Evolutionary conservation across 2,329 filamentous ascomycete species (phyloP).

Genomic region (Fusarium acutatum): DNA sequence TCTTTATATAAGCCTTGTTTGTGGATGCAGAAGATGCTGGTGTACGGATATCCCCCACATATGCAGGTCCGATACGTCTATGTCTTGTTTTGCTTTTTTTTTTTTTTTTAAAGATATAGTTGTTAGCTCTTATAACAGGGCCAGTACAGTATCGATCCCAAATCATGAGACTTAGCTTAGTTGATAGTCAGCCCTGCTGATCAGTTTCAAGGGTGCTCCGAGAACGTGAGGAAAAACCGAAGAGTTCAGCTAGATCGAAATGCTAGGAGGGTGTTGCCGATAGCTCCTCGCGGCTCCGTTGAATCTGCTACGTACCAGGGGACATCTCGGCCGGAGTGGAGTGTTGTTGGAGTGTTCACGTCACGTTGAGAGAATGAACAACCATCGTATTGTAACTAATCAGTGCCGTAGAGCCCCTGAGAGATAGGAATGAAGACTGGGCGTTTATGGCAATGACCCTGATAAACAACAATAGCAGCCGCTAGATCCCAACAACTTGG

Average conservation of each 20-base stretch:
- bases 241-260: constrained; percentile 6
- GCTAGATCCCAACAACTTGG: neutral
- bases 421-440: neutral
- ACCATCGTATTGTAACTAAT: neutral
- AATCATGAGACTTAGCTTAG: neutral
- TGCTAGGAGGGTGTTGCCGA: constrained; percentile 1
- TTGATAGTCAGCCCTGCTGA: neutral
- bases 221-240: neutral
- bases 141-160: neutral
- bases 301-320: constrained; percentile 8
- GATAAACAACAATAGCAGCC: neutral
- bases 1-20: constrained; percentile 25
- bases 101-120: neutral
- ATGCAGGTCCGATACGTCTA: constrained; percentile 32
- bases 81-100: constrained; percentile 12
- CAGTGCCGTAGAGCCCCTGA: neutral
- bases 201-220: neutral
- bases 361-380: constrained; percentile 25
- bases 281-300: constrained; percentile 15
- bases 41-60: constrained; percentile 7
- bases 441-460: neutral
- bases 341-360: constrained; percentile 21
- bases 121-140: neutral
- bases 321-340: constrained; percentile 24
- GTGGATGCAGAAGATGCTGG: constrained; percentile 18